These are phyloP conservation scores for Botrytis paeoniae DNA, from an alignment of 2,329 filamentous ascomycete species.

Conservation along the genomic window DNA sequence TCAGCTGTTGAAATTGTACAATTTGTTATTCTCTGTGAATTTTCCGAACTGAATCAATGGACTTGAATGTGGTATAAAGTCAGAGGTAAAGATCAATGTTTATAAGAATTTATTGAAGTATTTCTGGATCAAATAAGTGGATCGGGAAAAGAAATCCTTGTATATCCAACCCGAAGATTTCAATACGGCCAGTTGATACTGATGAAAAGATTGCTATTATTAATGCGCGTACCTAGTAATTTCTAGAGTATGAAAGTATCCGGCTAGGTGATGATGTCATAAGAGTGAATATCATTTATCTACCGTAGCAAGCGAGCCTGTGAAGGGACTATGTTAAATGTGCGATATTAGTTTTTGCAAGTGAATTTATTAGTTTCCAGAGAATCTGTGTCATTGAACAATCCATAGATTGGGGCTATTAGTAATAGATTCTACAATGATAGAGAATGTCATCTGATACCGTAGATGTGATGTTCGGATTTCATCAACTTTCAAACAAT, in stretches of 20 bases:
- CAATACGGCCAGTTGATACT: neutral
- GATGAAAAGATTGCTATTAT: neutral
- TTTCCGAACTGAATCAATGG: rapidly evolving
- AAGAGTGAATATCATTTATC: neutral
- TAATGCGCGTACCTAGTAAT: neutral
- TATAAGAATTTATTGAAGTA: neutral
- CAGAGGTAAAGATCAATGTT: neutral
- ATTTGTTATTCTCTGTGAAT: neutral
- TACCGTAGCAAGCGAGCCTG: neutral
- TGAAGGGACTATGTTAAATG: neutral
- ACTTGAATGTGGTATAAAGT: neutral
- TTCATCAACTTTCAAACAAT: neutral
- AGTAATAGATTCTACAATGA: too few species aligned
- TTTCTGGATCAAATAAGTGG: neutral
- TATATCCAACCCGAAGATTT: neutral
- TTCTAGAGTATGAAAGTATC: neutral
- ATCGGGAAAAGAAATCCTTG: neutral
- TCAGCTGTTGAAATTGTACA: neutral
- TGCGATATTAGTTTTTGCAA: rapidly evolving
- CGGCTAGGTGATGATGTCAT: neutral
- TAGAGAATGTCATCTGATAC: neutral
- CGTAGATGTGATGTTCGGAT: neutral
- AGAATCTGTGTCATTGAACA: neutral
- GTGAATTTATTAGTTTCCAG: neutral
- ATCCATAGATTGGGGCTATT: neutral